Percentiles rank a stretch among this genome's conserved stretches.
These are phyloP conservation scores for Lablab purpureus DNA, from an alignment of 306 rosid genomes.

Conservation along the genomic window DNA sequence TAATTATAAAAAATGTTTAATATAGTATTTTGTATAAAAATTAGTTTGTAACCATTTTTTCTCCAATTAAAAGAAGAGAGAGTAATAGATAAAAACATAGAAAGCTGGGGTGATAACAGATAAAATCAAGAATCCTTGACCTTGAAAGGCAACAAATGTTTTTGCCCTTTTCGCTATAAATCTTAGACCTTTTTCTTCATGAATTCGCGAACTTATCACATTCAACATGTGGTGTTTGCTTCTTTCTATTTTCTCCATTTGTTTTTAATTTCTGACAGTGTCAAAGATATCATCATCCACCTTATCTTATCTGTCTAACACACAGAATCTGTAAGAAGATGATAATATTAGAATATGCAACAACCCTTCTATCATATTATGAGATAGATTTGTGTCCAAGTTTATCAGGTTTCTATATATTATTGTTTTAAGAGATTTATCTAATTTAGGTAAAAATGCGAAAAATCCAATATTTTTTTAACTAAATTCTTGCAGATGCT, in stretches of 20 bases:
- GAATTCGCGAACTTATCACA: neutral
- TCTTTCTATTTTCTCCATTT: slow-evolving; percentile 1
- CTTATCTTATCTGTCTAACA: slow-evolving; percentile 17
- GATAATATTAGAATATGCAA: neutral
- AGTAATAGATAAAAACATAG: neutral
- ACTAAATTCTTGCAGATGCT: too few species aligned
- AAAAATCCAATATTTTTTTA: too few species aligned
- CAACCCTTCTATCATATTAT: neutral
- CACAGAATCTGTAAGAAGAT: neutral
- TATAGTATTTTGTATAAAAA: too few species aligned
- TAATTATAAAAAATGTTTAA: too few species aligned
- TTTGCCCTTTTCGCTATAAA: neutral
- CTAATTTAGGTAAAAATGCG: too few species aligned
- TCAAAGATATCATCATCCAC: neutral
- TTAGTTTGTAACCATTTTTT: too few species aligned
- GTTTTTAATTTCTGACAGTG: neutral
- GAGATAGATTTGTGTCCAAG: too few species aligned
- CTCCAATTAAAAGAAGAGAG: too few species aligned
- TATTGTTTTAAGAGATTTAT: too few species aligned
- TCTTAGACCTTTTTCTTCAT: neutral
- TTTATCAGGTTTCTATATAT: neutral
- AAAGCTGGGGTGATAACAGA: neutral
- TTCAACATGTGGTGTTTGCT: neutral
- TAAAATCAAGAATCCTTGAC: neutral
- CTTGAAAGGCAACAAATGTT: neutral